Evolutionary conservation across 768 basidiomycete species (phyloP).

Genomic region (Boletus sensibilis): DNA sequence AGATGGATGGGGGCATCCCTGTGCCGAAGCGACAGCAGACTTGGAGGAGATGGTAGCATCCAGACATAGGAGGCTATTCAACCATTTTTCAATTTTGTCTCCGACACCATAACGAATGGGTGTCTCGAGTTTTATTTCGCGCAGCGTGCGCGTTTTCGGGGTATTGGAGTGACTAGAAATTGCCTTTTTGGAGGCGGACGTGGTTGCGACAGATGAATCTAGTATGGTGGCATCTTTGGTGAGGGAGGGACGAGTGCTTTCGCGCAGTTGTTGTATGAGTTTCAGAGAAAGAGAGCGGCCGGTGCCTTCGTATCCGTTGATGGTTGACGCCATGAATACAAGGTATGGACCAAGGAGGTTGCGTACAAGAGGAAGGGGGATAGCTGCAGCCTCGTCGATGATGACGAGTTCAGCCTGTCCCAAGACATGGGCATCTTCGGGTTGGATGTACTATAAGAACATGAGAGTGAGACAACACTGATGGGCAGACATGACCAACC

Average conservation of each 20-base stretch:
- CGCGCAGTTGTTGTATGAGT: slow-evolving; percentile 94
- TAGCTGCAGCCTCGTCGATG: slow-evolving; percentile 98
- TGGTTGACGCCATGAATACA: slow-evolving; percentile 98
- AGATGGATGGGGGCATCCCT: slow-evolving; percentile 93
- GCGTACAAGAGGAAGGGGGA: slow-evolving; percentile 92
- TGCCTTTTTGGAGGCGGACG: slow-evolving; percentile 52
- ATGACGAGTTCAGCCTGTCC: slow-evolving; percentile 97
- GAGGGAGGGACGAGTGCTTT: slow-evolving; percentile 79
- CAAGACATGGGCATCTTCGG: slow-evolving; percentile 95
- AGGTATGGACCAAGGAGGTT: slow-evolving; percentile 95
- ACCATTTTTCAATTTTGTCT: slow-evolving; percentile 93
- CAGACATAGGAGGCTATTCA: slow-evolving; percentile 86
- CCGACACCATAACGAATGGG: slow-evolving; percentile 89
- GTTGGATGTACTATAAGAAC: slow-evolving; percentile 86
- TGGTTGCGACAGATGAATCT: slow-evolving; percentile 36
- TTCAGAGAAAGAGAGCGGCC: slow-evolving; percentile 98
- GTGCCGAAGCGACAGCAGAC: slow-evolving; percentile 38
- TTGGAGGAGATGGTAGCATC: slow-evolving; percentile 69
- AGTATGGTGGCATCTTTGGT: slow-evolving; percentile 54
- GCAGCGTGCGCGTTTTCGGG: slow-evolving; percentile 67
- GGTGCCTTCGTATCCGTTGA: slow-evolving; percentile 99
- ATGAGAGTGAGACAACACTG: slow-evolving; percentile 2
- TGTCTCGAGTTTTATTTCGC: slow-evolving; percentile 92
- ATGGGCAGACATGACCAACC: slow-evolving; percentile 42
- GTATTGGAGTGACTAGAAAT: slow-evolving; percentile 48